These are phyloP conservation scores for Durio zibethinus DNA, from an alignment of 345 rosid genomes.

Conservation along the genomic window DNA sequence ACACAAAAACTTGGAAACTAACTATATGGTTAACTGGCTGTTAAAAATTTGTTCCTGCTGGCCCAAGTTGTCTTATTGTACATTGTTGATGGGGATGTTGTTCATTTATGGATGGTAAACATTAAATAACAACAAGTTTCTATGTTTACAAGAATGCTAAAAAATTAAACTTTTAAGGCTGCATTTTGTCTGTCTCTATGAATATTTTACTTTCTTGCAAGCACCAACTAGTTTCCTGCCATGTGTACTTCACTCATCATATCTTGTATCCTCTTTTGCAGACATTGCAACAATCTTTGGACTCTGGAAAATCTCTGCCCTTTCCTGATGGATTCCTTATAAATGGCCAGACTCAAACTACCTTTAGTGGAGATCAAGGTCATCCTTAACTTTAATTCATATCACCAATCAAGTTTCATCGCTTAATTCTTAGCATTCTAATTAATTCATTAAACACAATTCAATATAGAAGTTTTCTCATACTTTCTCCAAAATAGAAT, in stretches of 20 bases:
- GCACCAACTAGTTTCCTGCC: background rate
- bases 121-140: background rate
- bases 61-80: background rate
- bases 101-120: background rate
- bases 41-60: background rate
- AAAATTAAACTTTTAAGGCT: background rate
- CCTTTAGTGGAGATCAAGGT: conserved; percentile 70
- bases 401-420: background rate
- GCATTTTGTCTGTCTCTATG: background rate
- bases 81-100: background rate
- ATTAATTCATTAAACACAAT: background rate
- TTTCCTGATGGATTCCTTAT: conserved; percentile 64
- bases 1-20: background rate
- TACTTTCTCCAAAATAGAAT: background rate
- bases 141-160: background rate
- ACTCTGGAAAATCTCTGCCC: conserved; percentile 68
- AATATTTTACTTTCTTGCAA: background rate
- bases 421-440: background rate
- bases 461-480: background rate
- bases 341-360: conserved; percentile 49
- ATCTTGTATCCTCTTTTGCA: conserved; percentile 21
- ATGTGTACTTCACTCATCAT: background rate
- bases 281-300: conserved; percentile 49
- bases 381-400: background rate
- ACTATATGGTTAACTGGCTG: background rate